phyloP scores from a whole-genome alignment of 176 grass and related monocot species.

The Eleusine indica region DNA sequence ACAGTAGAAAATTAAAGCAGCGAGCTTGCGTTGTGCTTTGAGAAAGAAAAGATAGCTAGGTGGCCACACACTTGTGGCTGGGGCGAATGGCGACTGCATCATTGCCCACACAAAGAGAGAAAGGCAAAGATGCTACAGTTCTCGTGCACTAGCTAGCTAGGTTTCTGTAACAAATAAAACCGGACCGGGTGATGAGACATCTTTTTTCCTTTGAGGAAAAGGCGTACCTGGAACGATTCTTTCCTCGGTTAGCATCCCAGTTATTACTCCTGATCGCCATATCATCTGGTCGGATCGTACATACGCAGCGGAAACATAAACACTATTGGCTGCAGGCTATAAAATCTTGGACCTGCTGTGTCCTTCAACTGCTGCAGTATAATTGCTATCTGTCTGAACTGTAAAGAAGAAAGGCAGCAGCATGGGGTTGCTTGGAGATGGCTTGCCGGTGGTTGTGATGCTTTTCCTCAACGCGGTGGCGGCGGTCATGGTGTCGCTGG shows the following conservation, averaged over 20 bases:
- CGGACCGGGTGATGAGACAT: background rate
- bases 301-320: background rate
- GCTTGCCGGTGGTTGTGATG: constrained; percentile 57
- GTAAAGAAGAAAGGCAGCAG: background rate
- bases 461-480: constrained; percentile 49
- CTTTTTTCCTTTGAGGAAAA: background rate
- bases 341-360: background rate
- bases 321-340: background rate
- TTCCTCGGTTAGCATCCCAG: background rate
- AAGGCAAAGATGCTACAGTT: constrained; percentile 3
- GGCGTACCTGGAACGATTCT: constrained; percentile 49
- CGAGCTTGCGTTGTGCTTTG: background rate
- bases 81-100: constrained; percentile 35
- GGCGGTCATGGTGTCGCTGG: constrained; percentile 63
- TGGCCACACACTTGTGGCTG: background rate
- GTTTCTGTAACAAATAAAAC: constrained; percentile 13
- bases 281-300: background rate
- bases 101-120: constrained; percentile 25
- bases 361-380: background rate
- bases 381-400: background rate
- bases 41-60: background rate
- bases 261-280: background rate
- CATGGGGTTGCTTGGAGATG: constrained; percentile 43
- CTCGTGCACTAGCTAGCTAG: constrained; percentile 29
- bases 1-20: background rate